Evolutionary conservation across 1,139 yeast species (phyloP).

Genomic region (Sugiyamaella neomexicana): DNA sequence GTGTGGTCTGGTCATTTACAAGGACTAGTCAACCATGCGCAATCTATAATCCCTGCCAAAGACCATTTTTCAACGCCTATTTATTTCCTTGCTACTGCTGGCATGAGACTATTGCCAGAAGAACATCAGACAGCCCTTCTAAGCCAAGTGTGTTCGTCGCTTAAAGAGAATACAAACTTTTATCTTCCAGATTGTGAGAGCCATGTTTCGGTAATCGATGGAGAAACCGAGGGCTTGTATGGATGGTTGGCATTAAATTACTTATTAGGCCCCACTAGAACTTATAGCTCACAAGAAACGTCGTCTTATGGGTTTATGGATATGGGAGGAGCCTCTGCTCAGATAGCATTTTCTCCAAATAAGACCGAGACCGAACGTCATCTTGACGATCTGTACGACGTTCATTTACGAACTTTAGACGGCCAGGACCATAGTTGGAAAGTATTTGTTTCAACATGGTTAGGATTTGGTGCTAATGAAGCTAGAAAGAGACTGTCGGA

Average conservation of each 20-base stretch:
- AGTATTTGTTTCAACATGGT: conserved; percentile 69
- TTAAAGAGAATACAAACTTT: conserved; percentile 54
- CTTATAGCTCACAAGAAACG: conserved; percentile 38
- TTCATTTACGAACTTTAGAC: conserved; percentile 49
- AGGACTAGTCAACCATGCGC: conserved; percentile 55
- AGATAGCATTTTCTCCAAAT: conserved; percentile 72
- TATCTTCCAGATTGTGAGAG: conserved; percentile 49
- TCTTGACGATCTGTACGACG: conserved; percentile 52
- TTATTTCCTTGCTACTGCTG: conserved; percentile 81
- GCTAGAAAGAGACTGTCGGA: conserved; percentile 58
- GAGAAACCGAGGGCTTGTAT: conserved; percentile 75
- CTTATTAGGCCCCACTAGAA: conserved; percentile 48
- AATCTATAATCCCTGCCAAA: conserved; percentile 60
- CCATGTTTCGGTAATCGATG: conserved; percentile 70
- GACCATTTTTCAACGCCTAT: conserved; percentile 71
- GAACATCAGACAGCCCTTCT: conserved; percentile 55
- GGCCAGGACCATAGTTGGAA: conserved; percentile 47
- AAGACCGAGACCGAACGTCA: conserved; percentile 55
- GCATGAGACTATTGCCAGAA: conserved; percentile 67
- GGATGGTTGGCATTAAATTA: conserved; percentile 80
- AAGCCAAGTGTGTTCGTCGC: conserved; percentile 52
- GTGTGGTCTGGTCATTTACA: conserved; percentile 63
- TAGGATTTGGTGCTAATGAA: conserved; percentile 78
- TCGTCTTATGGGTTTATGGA: conserved; percentile 68
- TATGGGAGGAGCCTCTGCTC: conserved; percentile 86